Base-by-base conservation (phyloP, 495 filamentous ascomycete genomes). In the Penicillium dipodomyicola region DNA sequence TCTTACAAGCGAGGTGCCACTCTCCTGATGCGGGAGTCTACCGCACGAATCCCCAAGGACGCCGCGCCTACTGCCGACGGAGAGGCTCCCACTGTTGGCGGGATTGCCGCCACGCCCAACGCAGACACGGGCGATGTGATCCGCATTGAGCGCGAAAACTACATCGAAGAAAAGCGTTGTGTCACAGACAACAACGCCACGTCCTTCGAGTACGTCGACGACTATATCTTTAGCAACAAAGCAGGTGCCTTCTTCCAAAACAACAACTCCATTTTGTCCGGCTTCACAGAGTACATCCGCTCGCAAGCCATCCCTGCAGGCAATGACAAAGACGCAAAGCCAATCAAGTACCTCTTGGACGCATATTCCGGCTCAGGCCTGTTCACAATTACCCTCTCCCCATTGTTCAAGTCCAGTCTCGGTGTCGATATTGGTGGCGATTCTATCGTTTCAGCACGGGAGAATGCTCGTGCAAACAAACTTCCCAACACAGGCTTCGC, bases 171-270 rank as follows among this genome's bases (percentile, higher is more conserved):
- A 58, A 97, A 97, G 68, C 85, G 83, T 17, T 97, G 86, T 77
- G 81, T 96, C 52, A 96, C 90, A 5, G 86, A 96, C 73, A 78
- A 82, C 67, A 97, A 92, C 59, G 89, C 82, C 52, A 87, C 72
- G 25, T 83, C 86, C 3, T 88, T 87, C 40, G 94, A 98, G 68
- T 96, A 95, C 69, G 78, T 98, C 52, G 90, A 90, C 64, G 68
- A 86, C 70, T 96, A 87, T 76, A 72, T 85, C 68, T 96, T 98
- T 79, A 82, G 81, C 67, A 97, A 93, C 79, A 89, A 87, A 30
- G 94, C 94, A 19, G 91, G 91, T 39, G 78, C 88, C 42, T 98
- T 98, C 82, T 98, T 98, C 83, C 94, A 98, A 67, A 98, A 98
- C 77, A 98, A 98, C 81, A 98, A 98, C 76, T 96, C 91, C 46